Evolutionary conservation across 2,329 filamentous ascomycete species (phyloP).

Genomic region (Cordyceps fumosorosea): DNA sequence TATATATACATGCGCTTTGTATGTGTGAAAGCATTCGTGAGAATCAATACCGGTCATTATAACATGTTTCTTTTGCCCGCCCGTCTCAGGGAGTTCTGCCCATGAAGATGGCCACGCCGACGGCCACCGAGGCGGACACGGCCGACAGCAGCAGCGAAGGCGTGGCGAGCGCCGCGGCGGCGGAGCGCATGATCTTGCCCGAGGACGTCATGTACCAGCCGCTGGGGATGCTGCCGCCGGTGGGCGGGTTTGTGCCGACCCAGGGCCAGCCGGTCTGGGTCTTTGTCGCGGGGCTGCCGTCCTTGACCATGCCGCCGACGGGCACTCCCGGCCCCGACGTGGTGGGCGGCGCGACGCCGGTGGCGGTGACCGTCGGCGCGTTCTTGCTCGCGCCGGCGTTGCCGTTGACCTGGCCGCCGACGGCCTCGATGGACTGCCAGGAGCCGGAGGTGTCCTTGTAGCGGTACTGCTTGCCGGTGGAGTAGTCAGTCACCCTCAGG

Average conservation of each 20-base stretch:
- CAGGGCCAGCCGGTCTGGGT: constrained; percentile 63
- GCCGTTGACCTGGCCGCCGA: constrained; percentile 70
- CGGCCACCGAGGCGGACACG: constrained; percentile 22
- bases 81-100: constrained; percentile 10
- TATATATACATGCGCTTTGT: background rate
- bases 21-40: background rate
- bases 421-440: constrained; percentile 75
- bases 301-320: constrained; percentile 59
- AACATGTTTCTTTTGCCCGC: background rate
- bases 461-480: constrained; percentile 76
- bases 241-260: constrained; percentile 49
- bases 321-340: constrained; percentile 60
- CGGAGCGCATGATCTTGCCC: constrained; percentile 73
- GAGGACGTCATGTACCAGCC: constrained; percentile 75
- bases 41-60: background rate
- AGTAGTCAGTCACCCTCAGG: constrained; percentile 80
- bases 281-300: constrained; percentile 43
- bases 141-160: constrained; percentile 20
- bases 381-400: constrained; percentile 51
- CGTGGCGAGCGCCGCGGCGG: constrained; percentile 26
- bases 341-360: constrained; percentile 56
- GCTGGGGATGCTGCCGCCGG: constrained; percentile 57
- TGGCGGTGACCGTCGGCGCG: constrained; percentile 42
- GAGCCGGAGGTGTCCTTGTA: constrained; percentile 73
- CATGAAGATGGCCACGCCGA: constrained; percentile 15